Evolutionary conservation across 2,329 filamentous ascomycete genomes (phyloP).

Genomic region (Neofusicoccum umdonicola): DNA sequence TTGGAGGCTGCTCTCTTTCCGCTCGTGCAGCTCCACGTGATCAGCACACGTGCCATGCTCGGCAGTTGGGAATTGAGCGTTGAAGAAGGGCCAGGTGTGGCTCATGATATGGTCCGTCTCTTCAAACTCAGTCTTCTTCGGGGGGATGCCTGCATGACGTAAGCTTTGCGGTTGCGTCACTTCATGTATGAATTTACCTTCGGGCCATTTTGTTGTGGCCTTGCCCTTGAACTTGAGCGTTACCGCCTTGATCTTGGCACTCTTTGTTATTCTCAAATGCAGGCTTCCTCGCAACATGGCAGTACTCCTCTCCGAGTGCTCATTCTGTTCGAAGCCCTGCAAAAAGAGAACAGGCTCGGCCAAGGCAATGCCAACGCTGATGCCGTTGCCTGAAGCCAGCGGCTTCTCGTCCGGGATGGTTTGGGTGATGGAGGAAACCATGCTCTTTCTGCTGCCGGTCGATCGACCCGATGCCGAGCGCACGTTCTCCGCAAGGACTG

Average conservation of each 20-base stretch:
- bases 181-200: slow-evolving; percentile 52
- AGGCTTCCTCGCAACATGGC: slow-evolving; percentile 83
- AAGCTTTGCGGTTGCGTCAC: slow-evolving; percentile 18
- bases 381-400: slow-evolving; percentile 73
- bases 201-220: slow-evolving; percentile 91
- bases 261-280: slow-evolving; percentile 79
- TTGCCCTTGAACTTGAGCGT: slow-evolving; percentile 82
- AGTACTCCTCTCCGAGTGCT: slow-evolving; percentile 63
- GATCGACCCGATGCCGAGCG: slow-evolving; percentile 34
- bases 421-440: slow-evolving; percentile 31
- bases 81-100: slow-evolving; percentile 90
- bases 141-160: slow-evolving; percentile 67
- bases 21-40: slow-evolving; percentile 57
- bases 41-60: slow-evolving; percentile 63
- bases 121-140: slow-evolving; percentile 75
- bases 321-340: slow-evolving; percentile 73
- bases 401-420: slow-evolving; percentile 59
- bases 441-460: slow-evolving; percentile 26
- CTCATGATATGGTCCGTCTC: slow-evolving; percentile 85
- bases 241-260: slow-evolving; percentile 88
- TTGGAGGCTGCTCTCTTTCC: slow-evolving; percentile 18
- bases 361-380: slow-evolving; percentile 70
- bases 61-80: slow-evolving; percentile 63
- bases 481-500: slow-evolving; percentile 41
- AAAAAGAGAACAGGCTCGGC: slow-evolving; percentile 80